Percentiles rank a stretch among this genome's conserved stretches.
Evolutionary conservation across 208 protist genomes (phyloP).

Genomic region (Trypanosoma cruzi): DNA sequence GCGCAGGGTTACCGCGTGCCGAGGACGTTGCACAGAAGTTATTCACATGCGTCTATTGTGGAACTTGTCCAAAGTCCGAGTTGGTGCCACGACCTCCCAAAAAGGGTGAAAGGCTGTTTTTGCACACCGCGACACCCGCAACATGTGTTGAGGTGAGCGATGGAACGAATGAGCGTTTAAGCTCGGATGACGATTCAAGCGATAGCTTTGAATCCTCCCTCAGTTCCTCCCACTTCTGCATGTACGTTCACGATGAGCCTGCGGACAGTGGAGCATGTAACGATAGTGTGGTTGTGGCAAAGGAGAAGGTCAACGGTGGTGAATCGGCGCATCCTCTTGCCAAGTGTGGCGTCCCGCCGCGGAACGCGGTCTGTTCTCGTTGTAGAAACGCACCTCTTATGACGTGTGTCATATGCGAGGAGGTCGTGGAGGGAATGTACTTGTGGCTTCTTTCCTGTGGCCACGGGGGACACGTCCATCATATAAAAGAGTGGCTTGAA

Average conservation of each 20-base stretch:
- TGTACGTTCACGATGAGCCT: neutral
- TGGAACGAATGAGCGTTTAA: neutral
- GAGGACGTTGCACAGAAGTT: conserved; percentile 81
- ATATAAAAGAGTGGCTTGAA: conserved; percentile 79
- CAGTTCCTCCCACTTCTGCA: conserved; percentile 13
- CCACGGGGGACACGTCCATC: conserved; percentile 83
- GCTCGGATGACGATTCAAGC: conserved; percentile 2
- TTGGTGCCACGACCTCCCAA: conserved; percentile 36
- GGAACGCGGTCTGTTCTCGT: conserved; percentile 63
- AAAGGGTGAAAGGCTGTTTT: neutral
- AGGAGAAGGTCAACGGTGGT: neutral
- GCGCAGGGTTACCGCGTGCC: conserved; percentile 62
- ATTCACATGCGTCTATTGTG: conserved; percentile 85
- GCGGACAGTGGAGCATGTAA: neutral
- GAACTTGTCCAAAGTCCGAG: conserved; percentile 60
- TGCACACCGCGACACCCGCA: neutral
- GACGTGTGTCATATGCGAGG: conserved; percentile 83
- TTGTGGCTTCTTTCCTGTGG: conserved; percentile 82
- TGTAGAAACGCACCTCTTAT: conserved; percentile 51
- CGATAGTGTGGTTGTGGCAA: conserved; percentile 1
- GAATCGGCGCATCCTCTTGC: neutral
- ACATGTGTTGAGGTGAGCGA: neutral
- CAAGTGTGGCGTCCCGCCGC: conserved; percentile 7
- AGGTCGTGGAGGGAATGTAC: conserved; percentile 84
- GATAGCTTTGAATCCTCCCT: neutral